Evolutionary conservation across 352 stramenopile genomes (phyloP).

Genomic region (Globisporangium radiosum): DNA sequence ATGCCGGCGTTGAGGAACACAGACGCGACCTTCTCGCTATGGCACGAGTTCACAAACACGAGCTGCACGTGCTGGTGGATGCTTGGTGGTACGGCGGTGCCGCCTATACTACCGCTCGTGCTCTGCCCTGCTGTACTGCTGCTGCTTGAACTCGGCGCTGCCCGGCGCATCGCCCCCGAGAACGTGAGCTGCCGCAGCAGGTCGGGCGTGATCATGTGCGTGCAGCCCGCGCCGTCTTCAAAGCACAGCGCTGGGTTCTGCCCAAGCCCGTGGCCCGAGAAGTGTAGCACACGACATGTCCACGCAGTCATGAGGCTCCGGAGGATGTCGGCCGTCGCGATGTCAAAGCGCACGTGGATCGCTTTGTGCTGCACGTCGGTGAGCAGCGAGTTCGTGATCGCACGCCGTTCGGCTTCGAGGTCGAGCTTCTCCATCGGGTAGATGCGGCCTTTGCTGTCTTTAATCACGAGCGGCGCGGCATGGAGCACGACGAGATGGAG

Average conservation of each 20-base stretch:
- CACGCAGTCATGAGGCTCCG: constrained; percentile 73
- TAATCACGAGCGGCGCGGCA: constrained; percentile 74
- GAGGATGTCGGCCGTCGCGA: constrained; percentile 70
- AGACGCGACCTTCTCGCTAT: constrained; percentile 81
- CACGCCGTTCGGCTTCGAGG: constrained; percentile 59
- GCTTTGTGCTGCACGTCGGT: constrained; percentile 67
- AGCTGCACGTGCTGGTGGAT: constrained; percentile 38
- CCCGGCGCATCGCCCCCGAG: constrained; percentile 22
- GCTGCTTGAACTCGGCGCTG: constrained; percentile 2
- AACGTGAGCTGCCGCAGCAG: constrained; percentile 63
- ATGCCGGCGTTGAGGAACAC: constrained; percentile 88
- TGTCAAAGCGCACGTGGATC: constrained; percentile 74
- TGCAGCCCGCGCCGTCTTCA: constrained; percentile 66
- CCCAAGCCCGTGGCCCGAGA: constrained; percentile 69
- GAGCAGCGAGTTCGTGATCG: constrained; percentile 63
- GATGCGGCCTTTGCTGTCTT: constrained; percentile 60
- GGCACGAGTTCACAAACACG: constrained; percentile 82
- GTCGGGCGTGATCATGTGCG: constrained; percentile 68
- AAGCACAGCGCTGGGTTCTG: constrained; percentile 69
- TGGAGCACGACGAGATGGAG: constrained; percentile 79
- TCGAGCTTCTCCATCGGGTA: constrained; percentile 83
- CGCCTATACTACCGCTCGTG: constrained; percentile 6
- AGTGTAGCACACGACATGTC: constrained; percentile 69
- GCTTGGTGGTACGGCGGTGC: not conserved
- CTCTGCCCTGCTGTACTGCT: constrained; percentile 8